Evolutionary conservation across 176 grass and related monocot genomes (phyloP).

Genomic region (Metroxylon sagu): DNA sequence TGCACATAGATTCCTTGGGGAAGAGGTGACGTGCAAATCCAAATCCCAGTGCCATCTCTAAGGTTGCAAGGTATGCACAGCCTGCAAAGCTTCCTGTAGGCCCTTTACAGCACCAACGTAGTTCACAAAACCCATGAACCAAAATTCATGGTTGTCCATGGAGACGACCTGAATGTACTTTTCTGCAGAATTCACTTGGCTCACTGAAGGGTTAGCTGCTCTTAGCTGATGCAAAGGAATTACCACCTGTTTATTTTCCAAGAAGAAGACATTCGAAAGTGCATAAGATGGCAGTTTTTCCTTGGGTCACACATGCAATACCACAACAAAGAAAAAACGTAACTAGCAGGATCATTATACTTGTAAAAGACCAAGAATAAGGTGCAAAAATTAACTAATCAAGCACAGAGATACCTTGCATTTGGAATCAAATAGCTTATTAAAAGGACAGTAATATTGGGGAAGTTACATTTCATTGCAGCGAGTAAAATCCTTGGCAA

Average conservation of each 20-base stretch:
- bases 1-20: too few species aligned
- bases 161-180: conserved; percentile 84
- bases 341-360: too few species aligned
- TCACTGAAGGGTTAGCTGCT: conserved; percentile 45
- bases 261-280: neutral
- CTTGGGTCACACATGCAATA: too few species aligned
- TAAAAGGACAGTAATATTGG: too few species aligned
- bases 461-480: too few species aligned
- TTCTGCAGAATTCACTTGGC: conserved; percentile 49
- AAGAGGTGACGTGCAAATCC: too few species aligned
- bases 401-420: too few species aligned
- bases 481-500: too few species aligned
- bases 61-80: conserved; percentile 16
- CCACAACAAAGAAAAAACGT: too few species aligned
- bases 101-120: conserved; percentile 59
- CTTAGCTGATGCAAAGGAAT: conserved; percentile 64
- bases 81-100: conserved; percentile 41
- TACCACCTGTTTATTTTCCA: conserved; percentile 32
- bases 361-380: too few species aligned
- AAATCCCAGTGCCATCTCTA: neutral
- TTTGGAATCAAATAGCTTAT: too few species aligned
- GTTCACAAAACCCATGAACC: conserved; percentile 76
- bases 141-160: conserved; percentile 63
- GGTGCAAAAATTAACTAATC: too few species aligned
- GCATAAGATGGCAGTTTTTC: neutral